Percentiles rank a stretch among this genome's conserved stretches.
Evolutionary conservation across 352 stramenopile genomes (phyloP).

Genomic region (Globisporangium irregulare): DNA sequence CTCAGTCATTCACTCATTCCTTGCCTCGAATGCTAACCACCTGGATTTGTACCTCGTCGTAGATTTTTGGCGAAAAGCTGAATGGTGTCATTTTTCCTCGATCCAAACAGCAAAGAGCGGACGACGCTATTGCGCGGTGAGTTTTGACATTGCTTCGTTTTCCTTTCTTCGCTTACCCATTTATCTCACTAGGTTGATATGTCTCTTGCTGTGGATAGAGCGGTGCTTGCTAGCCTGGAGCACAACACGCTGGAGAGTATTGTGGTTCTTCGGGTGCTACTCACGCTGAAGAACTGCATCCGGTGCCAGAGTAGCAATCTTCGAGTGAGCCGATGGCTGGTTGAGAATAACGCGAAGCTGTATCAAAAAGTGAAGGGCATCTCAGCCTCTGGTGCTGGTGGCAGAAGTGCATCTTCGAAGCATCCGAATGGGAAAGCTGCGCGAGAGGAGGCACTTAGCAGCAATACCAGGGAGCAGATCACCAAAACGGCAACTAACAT

Average conservation of each 20-base stretch:
- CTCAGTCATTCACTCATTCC: background rate
- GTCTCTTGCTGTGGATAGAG: conserved; percentile 12
- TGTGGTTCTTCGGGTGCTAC: conserved; percentile 45
- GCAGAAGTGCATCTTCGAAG: background rate
- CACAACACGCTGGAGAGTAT: conserved; percentile 16
- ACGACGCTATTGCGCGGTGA: conserved; percentile 27
- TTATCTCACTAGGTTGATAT: background rate
- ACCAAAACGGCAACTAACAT: conserved; percentile 48
- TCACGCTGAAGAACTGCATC: conserved; percentile 58
- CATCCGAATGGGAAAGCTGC: background rate
- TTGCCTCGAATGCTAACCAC: background rate
- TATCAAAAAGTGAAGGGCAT: conserved; percentile 24
- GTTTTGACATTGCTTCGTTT: background rate
- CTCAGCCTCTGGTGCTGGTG: background rate
- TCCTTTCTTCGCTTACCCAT: background rate
- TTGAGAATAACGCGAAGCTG: conserved; percentile 21
- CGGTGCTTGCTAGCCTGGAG: conserved; percentile 29
- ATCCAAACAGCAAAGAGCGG: conserved; percentile 6
- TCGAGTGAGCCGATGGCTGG: conserved; percentile 32
- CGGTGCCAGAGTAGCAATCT: conserved; percentile 36
- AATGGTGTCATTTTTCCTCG: conserved; percentile 50
- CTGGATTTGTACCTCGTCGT: background rate
- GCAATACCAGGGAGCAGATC: conserved; percentile 36
- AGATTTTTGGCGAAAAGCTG: conserved; percentile 62
- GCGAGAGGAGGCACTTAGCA: conserved; percentile 6